phyloP scores from a whole-genome alignment of 2,329 filamentous ascomycete genomes.

The Talaromyces piceae region DNA sequence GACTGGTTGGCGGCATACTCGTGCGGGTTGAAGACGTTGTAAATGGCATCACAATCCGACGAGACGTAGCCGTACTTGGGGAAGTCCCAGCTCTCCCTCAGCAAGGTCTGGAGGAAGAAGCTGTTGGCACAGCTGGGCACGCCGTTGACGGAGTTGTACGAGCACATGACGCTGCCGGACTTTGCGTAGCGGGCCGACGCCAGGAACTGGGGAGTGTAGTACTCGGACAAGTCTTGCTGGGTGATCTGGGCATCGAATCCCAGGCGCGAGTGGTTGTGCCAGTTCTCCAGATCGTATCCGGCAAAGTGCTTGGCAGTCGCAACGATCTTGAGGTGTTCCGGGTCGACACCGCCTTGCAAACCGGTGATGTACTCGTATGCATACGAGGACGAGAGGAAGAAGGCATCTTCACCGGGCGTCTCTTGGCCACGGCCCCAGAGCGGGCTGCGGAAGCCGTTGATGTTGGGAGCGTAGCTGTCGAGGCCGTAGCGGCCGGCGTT shows the following conservation, averaged over 20 bases:
- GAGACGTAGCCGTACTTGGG: constrained; percentile 51
- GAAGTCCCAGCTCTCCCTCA: constrained; percentile 61
- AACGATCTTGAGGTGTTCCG: constrained; percentile 35
- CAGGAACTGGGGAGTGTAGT: constrained; percentile 60
- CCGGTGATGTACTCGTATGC: constrained; percentile 48
- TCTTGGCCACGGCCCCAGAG: constrained; percentile 57
- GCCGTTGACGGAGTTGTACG: constrained; percentile 59
- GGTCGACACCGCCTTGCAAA: constrained; percentile 42
- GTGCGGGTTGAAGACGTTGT: constrained; percentile 52
- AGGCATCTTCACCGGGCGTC: constrained; percentile 52
- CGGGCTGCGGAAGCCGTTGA: constrained; percentile 58
- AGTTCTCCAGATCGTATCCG: constrained; percentile 50
- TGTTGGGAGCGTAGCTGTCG: constrained; percentile 50
- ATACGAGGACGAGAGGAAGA: constrained; percentile 40
- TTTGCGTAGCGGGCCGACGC: constrained; percentile 53
- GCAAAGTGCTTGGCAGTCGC: constrained; percentile 55
- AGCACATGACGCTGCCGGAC: constrained; percentile 55
- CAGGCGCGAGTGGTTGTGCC: constrained; percentile 37
- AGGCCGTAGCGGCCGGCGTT: constrained; percentile 46
- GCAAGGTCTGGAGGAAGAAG: constrained; percentile 55
- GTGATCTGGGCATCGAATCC: constrained; percentile 50
- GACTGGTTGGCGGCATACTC: constrained; percentile 39
- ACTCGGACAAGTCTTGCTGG: constrained; percentile 58
- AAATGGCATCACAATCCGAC: constrained; percentile 58
- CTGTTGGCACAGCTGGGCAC: constrained; percentile 56